Percentiles rank a stretch among this genome's conserved stretches.
phyloP scores from a whole-genome alignment of 2,329 filamentous ascomycete genomes.

The Metarhizium robertsii region DNA sequence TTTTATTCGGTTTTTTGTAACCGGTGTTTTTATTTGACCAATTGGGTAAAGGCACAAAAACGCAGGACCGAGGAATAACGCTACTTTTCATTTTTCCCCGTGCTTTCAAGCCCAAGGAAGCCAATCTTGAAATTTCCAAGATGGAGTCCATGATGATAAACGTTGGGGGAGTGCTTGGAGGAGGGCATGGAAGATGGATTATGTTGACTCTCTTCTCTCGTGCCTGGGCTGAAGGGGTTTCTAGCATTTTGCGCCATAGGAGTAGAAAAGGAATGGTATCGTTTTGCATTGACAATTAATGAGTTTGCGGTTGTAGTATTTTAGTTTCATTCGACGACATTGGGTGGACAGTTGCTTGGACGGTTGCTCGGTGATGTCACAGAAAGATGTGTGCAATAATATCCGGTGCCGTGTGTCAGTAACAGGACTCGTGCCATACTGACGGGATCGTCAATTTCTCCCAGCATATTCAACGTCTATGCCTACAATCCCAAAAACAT shows the following conservation, averaged over 20 bases:
- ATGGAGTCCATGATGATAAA: slow-evolving; percentile 3
- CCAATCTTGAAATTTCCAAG: slow-evolving; percentile 5
- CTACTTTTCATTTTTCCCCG: background rate
- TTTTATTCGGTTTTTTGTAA: background rate
- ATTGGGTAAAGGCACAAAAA: background rate
- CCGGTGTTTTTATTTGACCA: background rate
- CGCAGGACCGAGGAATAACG: slow-evolving; percentile 2
- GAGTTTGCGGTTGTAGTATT: too few species aligned
- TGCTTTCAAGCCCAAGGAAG: slow-evolving; percentile 2
- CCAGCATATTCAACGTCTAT: too few species aligned
- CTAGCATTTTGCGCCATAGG: slow-evolving; percentile 26
- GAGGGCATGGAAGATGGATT: slow-evolving; percentile 11
- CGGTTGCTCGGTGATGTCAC: too few species aligned
- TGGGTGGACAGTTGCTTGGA: too few species aligned
- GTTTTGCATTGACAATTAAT: slow-evolving; percentile 13
- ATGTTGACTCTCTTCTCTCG: slow-evolving; percentile 18
- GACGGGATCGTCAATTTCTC: too few species aligned
- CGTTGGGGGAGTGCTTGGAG: slow-evolving; percentile 4
- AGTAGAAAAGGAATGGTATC: slow-evolving; percentile 27
- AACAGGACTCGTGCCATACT: too few species aligned
- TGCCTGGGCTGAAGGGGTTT: slow-evolving; percentile 17
- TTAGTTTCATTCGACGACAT: too few species aligned
- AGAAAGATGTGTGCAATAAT: too few species aligned
- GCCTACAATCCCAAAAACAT: too few species aligned
- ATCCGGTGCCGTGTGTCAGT: too few species aligned